phyloP scores from a whole-genome alignment of 257 asterid species.

The Solanum acaule region DNA sequence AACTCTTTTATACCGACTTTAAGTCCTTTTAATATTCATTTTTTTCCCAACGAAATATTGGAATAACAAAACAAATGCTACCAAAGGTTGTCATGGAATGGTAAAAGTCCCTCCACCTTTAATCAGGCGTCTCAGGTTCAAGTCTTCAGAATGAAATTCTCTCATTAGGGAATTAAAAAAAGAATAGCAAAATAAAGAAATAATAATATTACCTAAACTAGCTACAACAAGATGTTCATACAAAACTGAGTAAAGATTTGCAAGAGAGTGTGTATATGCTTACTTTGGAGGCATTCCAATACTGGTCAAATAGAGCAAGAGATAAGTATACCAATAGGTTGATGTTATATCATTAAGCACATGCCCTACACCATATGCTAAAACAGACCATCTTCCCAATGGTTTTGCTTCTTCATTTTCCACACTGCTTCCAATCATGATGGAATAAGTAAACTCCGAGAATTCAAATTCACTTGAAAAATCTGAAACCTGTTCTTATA shows the following conservation, averaged over 20 bases:
- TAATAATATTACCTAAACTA: background rate
- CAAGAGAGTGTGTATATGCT: background rate
- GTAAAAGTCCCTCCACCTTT: background rate
- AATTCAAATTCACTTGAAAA: background rate
- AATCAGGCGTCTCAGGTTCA: background rate
- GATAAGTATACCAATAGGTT: conserved; percentile 89
- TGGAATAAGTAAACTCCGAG: background rate
- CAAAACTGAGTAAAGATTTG: background rate
- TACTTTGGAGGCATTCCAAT: conserved; percentile 83
- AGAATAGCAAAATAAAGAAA: background rate
- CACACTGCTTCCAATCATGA: conserved; percentile 22
- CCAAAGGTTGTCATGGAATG: background rate
- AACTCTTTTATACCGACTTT: background rate
- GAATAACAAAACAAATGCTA: background rate
- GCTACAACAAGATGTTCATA: background rate
- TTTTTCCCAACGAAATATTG: background rate
- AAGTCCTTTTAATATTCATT: background rate
- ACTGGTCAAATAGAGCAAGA: conserved; percentile 74
- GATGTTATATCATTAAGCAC: conserved; percentile 91
- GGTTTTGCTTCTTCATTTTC: conserved; percentile 37
- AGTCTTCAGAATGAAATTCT: background rate
- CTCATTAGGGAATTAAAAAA: background rate
- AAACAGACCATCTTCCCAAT: conserved; percentile 46
- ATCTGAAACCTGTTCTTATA: background rate
- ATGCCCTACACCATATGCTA: conserved; percentile 83